Base-by-base conservation (phyloP, 2,329 filamentous ascomycete genomes). In the Ascochyta rabiei region DNA sequence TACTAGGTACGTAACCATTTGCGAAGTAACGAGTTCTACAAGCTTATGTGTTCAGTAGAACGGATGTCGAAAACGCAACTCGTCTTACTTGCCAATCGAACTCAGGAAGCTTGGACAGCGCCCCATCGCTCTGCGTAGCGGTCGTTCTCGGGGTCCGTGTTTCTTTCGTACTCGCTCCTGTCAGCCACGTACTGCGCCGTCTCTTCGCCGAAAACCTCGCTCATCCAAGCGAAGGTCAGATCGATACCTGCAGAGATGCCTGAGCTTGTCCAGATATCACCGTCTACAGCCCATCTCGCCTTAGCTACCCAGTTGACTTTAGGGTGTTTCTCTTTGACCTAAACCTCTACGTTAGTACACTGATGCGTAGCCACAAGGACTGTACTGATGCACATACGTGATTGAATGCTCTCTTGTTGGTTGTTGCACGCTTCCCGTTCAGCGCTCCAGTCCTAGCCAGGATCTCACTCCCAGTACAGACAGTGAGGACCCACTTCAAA, bases 171-270 rank as follows among this genome's bases (percentile, higher is more conserved):
- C 73, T 89, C 87, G 54, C 84, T 80, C 26, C 62, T 67, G 46
- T 80, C 73, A 2, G 84, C 82, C 26, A 86, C 70, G 0, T 63
- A 63, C 21, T 73, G 67, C 1, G 85, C 84, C 13, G 77, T 68
- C 1, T 80, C 79, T 38, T 80, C 76, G 0, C 85, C 85, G 70
- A 81, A 88, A 4, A 82, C 72, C 28, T 78, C 72, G 31, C 67
- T 77, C 16, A 88, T 77, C 72, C 82, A 88, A 1, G 82, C 85
- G 66, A 85, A 78, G 38, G 79, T 82, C 55, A 83, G 75, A 75
- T 89, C 86, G 40, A 86, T 87, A 0, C 86, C 86, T 1, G 86
- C 85, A 46, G 80, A 81, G 6, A 88, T 80, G 0, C 88, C 87
- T 0, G 84, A 86, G 2, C 83, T 84, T 3, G 83, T 85, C 86